Evolutionary conservation across 1,284 basidiomycete species (phyloP).

Genomic region (Taiwanofungus camphoratus): DNA sequence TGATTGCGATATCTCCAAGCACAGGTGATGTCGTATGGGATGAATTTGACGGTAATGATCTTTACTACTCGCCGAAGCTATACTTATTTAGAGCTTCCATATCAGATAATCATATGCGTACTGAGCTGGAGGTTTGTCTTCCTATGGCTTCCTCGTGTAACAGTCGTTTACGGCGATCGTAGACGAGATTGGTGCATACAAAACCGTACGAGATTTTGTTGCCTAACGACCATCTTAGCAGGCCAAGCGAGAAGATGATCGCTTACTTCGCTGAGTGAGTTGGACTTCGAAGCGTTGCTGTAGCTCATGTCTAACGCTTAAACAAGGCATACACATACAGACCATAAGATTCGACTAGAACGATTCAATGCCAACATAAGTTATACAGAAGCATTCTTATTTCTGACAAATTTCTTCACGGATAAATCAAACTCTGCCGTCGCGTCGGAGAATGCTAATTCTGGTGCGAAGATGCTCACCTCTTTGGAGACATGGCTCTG

Average conservation of each 20-base stretch:
- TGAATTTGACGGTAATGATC: slow-evolving; percentile 65
- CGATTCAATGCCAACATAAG: slow-evolving; percentile 50
- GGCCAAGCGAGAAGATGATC: slow-evolving; percentile 75
- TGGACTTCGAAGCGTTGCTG: not conserved
- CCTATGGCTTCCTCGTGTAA: not conserved
- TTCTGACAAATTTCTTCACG: slow-evolving; percentile 70
- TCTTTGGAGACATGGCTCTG: not conserved
- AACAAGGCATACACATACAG: slow-evolving; percentile 37
- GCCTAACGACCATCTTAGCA: slow-evolving; percentile 53
- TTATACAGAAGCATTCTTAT: slow-evolving; percentile 71
- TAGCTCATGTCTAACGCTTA: not conserved
- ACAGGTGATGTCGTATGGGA: slow-evolving; percentile 94
- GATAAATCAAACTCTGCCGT: slow-evolving; percentile 36
- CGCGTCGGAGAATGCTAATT: slow-evolving; percentile 44
- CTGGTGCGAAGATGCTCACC: slow-evolving; percentile 33
- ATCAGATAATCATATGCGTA: slow-evolving; percentile 73
- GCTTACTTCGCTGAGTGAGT: slow-evolving; percentile 55
- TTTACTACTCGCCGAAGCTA: not conserved
- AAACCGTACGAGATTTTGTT: slow-evolving; percentile 82
- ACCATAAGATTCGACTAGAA: slow-evolving; percentile 58
- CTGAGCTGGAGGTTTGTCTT: slow-evolving; percentile 72
- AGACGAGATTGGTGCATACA: slow-evolving; percentile 82
- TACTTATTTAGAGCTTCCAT: not conserved
- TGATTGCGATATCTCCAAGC: slow-evolving; percentile 79
- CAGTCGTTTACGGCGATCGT: not conserved